Base-by-base conservation (phyloP, 306 rosid species). In the Comarum palustre region DNA sequence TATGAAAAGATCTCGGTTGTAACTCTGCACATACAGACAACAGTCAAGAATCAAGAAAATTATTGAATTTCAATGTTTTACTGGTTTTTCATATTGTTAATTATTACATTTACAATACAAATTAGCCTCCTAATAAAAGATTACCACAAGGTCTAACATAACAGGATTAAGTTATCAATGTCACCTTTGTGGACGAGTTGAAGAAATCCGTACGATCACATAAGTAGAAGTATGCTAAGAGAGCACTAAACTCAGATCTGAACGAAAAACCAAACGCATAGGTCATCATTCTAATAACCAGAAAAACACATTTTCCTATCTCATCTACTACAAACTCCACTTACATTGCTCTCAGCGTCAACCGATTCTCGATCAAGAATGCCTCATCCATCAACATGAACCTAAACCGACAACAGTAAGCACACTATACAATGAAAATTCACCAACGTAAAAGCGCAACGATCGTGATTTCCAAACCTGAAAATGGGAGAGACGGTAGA, bases 141-240 rank as follows among this genome's bases (percentile, higher is more conserved):
- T 15, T 57, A 60, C 38, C 25, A 46, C 64, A 72, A 65, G 19
- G 50, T 25, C 73, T 31, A 76, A 59, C 50, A 68, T 32, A 75
- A 59, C 57, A 66, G 14, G 24, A 71, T 50, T 46, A 67, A 78
- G 57, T 20, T 20, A 61, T 36, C 57, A 84, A 77, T 4, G 20
- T 34, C 58, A 86, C 99, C 97, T 94, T 94, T 36, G 79, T 86
- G 8, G 96, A 83, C 3, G 96, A 78, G 73, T 74, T 85, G 79
- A 91, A 90, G 87, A 91, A 84, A 87, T 88, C 87, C 0, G 99
- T 94, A 4, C 99, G 96, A 77, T 94, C 99, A 31, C 99, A 94
- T 55, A 85, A 66, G 84, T 87, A 94, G 80, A 77, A 88, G 75
- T 94, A 94, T 22, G 83, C 84, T 81, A 94, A 72, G 79, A 94